Base-by-base conservation (phyloP, 176 grass and related monocot species). In the Pharus latifolius region DNA sequence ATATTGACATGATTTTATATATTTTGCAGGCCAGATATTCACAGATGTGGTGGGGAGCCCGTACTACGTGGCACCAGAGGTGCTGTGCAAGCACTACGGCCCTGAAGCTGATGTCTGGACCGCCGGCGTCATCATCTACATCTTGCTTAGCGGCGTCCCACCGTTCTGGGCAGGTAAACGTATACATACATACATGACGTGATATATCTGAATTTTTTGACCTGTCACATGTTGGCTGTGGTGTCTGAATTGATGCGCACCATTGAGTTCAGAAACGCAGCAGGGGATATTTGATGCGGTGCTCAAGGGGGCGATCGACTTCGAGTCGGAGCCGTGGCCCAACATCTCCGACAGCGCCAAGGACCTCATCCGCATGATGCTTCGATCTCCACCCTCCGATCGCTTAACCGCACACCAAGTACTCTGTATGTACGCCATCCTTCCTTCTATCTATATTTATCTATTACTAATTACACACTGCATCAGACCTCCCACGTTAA, bases 211-310 rank as follows among this genome's bases (percentile, higher is more conserved):
- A n/a, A n/a, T n/a, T n/a, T n/a, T n/a, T n/a, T n/a, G n/a, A n/a
- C n/a, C n/a, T n/a, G n/a, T n/a, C n/a, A n/a, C n/a, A n/a, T n/a
- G n/a, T n/a, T n/a, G n/a, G n/a, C n/a, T 38, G 35, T 5, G 35
- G 35, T 38, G 35, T 38, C 9, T 38, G 35, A 38, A 38, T 5
- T 38, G 35, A 9, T 38, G 35, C n/a, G n/a, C n/a, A n/a, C n/a
- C n/a, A n/a, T 18, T 55, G 18, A 16, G 10, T 24, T 46, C 62
- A 78, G 89, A 92, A 32, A 92, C 89, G 55, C 81, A 92, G 77
- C 84, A 92, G 75, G 89, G 89, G 32, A 88, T 92, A 60, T 92
- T 92, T 67, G 89, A 88, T 57, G 73, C 89, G 6, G 84, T 92
- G 5, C 75, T 92, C 24, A 78, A 45, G 25, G 81, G 89, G 43